Conservation (phyloP, 305 asterid species). For the Salvia sclarea region DNA sequence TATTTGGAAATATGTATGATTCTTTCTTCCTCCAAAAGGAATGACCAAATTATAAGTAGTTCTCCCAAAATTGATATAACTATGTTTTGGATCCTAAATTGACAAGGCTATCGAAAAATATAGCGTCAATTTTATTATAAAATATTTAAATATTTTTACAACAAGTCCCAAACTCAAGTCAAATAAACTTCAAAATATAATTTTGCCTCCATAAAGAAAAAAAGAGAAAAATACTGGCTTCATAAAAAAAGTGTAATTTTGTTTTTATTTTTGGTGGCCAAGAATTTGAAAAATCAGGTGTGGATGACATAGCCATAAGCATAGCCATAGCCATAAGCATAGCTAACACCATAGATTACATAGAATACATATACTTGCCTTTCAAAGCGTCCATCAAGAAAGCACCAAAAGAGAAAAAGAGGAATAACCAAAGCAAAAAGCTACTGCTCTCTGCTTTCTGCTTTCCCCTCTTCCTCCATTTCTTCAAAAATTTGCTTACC, state of each 20-base stretch:
- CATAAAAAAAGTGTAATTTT: not conserved
- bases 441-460: constrained; percentile 31
- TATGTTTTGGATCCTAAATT: too few species aligned
- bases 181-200: not conserved
- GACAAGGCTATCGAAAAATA: not conserved
- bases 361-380: constrained; percentile 22
- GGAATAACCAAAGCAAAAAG: constrained; percentile 32
- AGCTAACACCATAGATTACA: not conserved
- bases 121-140: not conserved
- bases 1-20: too few species aligned
- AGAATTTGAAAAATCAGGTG: constrained; percentile 32
- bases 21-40: too few species aligned
- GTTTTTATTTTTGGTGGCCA: constrained; percentile 20
- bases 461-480: not conserved
- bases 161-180: not conserved
- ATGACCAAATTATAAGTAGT: too few species aligned
- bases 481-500: constrained; percentile 21
- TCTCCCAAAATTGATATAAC: too few species aligned
- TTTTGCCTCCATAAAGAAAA: constrained; percentile 19
- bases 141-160: not conserved
- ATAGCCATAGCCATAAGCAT: constrained; percentile 16
- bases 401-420: constrained; percentile 34
- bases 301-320: constrained; percentile 28
- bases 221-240: not conserved
- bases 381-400: constrained; percentile 38